phyloP scores from a whole-genome alignment of 345 rosid genomes.

The Nephelium lappaceum region DNA sequence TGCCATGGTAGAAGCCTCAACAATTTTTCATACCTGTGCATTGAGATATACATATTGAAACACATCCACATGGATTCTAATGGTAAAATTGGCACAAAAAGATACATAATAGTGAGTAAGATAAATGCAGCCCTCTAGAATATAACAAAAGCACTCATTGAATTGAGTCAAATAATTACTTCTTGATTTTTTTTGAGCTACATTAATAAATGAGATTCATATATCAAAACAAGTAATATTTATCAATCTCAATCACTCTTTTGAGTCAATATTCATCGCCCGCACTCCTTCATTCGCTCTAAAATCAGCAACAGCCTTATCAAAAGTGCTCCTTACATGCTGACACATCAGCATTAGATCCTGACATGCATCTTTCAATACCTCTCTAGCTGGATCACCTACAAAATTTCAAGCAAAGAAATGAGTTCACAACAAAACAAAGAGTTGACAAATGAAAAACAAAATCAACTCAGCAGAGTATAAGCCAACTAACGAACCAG shows the following conservation, averaged over 20 bases:
- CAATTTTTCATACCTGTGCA: too few relatives aligned
- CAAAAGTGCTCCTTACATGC: constrained; percentile 72
- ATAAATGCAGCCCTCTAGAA: background rate
- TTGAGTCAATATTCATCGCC: constrained; percentile 26
- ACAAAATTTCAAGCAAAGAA: constrained; percentile 21
- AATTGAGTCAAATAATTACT: background rate
- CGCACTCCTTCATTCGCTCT: constrained; percentile 21
- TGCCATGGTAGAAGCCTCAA: too few relatives aligned
- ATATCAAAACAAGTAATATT: background rate
- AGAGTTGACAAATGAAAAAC: background rate
- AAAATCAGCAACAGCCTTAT: constrained; percentile 53
- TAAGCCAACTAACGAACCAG: background rate
- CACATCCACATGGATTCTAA: background rate
- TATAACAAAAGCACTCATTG: background rate
- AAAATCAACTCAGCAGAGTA: background rate
- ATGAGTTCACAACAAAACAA: background rate
- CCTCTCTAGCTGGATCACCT: constrained; percentile 89
- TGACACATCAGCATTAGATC: constrained; percentile 77
- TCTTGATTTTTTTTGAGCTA: background rate
- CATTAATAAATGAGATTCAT: background rate
- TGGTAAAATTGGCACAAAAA: background rate
- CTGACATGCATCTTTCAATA: constrained; percentile 78
- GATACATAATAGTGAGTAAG: background rate
- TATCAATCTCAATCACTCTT: constrained; percentile 19
- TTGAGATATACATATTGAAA: too few relatives aligned